Evolutionary conservation across 768 basidiomycete species (phyloP).

Genomic region (Suillus brevipes): DNA sequence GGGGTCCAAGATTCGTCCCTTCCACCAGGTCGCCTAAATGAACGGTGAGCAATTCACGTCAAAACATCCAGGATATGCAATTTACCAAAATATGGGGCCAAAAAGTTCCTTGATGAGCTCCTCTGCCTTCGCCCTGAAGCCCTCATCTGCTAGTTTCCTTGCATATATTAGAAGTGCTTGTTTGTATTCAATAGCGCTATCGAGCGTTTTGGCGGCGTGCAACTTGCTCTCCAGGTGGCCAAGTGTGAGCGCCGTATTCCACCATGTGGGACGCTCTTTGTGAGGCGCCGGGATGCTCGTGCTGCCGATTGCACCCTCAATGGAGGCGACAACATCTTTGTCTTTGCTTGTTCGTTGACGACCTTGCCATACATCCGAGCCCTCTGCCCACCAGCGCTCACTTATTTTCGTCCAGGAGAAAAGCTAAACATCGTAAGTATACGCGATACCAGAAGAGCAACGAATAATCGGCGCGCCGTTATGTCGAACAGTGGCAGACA

Average conservation of each 20-base stretch:
- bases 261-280: slow-evolving; percentile 69
- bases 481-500: slow-evolving; percentile 65
- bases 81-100: slow-evolving; percentile 85
- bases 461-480: slow-evolving; percentile 80
- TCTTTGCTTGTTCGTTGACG: slow-evolving; percentile 54
- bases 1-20: slow-evolving; percentile 67
- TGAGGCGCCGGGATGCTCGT: slow-evolving; percentile 39
- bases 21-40: slow-evolving; percentile 63
- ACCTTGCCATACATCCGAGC: slow-evolving; percentile 82
- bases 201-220: slow-evolving; percentile 70
- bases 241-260: slow-evolving; percentile 79
- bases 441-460: slow-evolving; percentile 74
- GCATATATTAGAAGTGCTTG: slow-evolving; percentile 75
- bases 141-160: slow-evolving; percentile 86
- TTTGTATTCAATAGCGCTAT: slow-evolving; percentile 85
- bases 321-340: slow-evolving; percentile 54
- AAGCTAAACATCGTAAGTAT: slow-evolving; percentile 74
- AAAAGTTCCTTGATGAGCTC: slow-evolving; percentile 89
- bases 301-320: slow-evolving; percentile 47
- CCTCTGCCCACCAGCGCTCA: slow-evolving; percentile 83
- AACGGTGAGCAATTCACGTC: slow-evolving; percentile 4
- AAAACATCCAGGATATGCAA: slow-evolving; percentile 29
- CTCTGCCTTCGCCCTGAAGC: slow-evolving; percentile 83
- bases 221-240: slow-evolving; percentile 87
- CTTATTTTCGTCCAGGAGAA: slow-evolving; percentile 72